Evolutionary conservation across 2,329 filamentous ascomycete species (phyloP).

Genomic region (Fusarium keratoplasticum): DNA sequence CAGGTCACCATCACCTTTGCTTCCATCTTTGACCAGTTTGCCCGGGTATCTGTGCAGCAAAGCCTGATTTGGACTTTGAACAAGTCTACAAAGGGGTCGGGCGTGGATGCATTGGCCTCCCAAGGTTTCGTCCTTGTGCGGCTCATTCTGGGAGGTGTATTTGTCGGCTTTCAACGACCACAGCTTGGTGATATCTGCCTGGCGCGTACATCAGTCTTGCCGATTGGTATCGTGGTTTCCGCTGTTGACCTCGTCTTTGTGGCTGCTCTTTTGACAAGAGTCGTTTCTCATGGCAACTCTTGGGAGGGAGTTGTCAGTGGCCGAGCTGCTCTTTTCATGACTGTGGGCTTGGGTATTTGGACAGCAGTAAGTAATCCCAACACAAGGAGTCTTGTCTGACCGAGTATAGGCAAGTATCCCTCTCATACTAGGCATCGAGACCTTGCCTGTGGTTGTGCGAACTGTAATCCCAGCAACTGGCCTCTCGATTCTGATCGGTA

Average conservation of each 20-base stretch:
- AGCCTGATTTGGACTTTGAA: constrained; percentile 65
- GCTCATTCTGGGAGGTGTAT: constrained; percentile 64
- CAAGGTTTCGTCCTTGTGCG: constrained; percentile 61
- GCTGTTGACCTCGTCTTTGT: constrained; percentile 60
- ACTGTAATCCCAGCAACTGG: constrained; percentile 65
- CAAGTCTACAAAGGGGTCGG: constrained; percentile 51
- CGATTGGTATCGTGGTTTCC: constrained; percentile 59
- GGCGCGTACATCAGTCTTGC: constrained; percentile 57
- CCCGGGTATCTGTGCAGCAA: constrained; percentile 65
- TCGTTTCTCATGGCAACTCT: constrained; percentile 53
- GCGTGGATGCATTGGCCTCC: constrained; percentile 52
- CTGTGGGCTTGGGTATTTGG: constrained; percentile 63
- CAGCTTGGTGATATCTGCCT: constrained; percentile 66
- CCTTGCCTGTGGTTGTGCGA: constrained; percentile 56
- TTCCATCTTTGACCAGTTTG: constrained; percentile 68
- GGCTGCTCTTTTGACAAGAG: constrained; percentile 54
- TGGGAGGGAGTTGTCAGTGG: constrained; percentile 45
- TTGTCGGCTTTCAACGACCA: constrained; percentile 65
- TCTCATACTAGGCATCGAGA: constrained; percentile 61
- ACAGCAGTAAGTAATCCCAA: constrained; percentile 59
- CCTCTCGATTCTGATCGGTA: constrained; percentile 62
- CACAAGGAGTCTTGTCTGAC: constrained; percentile 2
- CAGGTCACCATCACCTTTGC: constrained; percentile 65
- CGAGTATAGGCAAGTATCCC: constrained; percentile 60
- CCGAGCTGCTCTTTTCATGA: constrained; percentile 56